Percentiles rank a stretch among this genome's conserved stretches.
These are phyloP conservation scores for Trypanosoma platydactyli DNA, from an alignment of 208 protist genomes.

Conservation along the genomic window DNA sequence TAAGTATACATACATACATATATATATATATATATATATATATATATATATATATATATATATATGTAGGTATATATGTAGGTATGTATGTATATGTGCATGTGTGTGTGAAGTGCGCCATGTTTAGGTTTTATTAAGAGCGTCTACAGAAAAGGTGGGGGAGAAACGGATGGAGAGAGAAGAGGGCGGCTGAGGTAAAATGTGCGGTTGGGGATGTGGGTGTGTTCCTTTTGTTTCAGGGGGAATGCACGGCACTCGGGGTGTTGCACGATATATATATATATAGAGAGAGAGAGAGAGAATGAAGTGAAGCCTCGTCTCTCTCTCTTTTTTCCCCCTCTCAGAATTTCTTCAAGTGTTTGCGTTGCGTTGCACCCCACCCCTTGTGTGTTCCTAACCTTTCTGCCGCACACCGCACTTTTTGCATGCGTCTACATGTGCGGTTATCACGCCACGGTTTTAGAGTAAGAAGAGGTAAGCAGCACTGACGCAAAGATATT, in stretches of 20 bases:
- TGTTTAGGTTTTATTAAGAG: not conserved
- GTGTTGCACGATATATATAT: conserved; percentile 8
- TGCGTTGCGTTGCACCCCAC: too few relatives aligned
- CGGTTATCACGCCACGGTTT: too few relatives aligned
- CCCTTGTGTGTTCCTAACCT: too few relatives aligned
- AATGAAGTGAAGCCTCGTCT: too few relatives aligned
- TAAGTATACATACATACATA: too few relatives aligned
- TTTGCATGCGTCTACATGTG: too few relatives aligned
- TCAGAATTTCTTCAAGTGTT: too few relatives aligned
- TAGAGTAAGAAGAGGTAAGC: too few relatives aligned
- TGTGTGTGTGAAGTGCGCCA: not conserved
- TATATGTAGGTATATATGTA: not conserved
- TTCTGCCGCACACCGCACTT: too few relatives aligned
- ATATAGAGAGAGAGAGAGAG: not conserved
- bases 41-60: conserved; percentile 14
- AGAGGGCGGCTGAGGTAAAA: not conserved
- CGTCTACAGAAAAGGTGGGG: not conserved
- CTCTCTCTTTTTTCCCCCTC: too few relatives aligned
- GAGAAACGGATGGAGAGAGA: not conserved
- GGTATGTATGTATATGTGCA: conserved; percentile 3
- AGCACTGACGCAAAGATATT: too few relatives aligned
- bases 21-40: too few relatives aligned
- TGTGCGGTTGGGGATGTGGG: not conserved
- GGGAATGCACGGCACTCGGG: not conserved
- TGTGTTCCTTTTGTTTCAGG: not conserved